phyloP scores from a whole-genome alignment of 306 rosid genomes.

The Dalbergia cultrata region DNA sequence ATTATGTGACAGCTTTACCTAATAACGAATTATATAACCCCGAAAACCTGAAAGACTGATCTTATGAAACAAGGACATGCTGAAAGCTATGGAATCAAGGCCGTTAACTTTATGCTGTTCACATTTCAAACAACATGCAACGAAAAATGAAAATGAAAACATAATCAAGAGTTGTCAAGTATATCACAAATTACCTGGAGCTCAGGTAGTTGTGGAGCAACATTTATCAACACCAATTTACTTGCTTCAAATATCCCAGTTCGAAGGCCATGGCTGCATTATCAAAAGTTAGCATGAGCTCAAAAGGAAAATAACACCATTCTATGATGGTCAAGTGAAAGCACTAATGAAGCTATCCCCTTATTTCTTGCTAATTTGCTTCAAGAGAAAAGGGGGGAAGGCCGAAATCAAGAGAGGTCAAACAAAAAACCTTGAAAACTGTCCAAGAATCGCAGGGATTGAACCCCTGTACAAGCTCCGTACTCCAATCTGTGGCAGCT shows the following conservation, averaged over 20 bases:
- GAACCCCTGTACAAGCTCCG: slow-evolving; percentile 95
- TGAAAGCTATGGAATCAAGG: slow-evolving; percentile 12
- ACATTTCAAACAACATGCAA: slow-evolving; percentile 35
- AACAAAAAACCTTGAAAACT: slow-evolving; percentile 85
- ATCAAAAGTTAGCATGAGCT: slow-evolving; percentile 53
- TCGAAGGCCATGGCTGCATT: slow-evolving; percentile 94
- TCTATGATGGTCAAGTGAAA: slow-evolving; percentile 8
- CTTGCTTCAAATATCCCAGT: slow-evolving; percentile 99
- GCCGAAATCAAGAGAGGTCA: slow-evolving; percentile 27
- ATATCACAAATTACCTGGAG: slow-evolving; percentile 72
- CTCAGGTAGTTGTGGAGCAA: slow-evolving; percentile 93
- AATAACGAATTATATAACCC: neutral
- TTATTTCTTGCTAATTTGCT: slow-evolving; percentile 1
- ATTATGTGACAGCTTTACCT: slow-evolving; percentile 21
- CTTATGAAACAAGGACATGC: slow-evolving; percentile 30
- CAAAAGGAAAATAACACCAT: slow-evolving; percentile 21
- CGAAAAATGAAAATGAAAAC: slow-evolving; percentile 26
- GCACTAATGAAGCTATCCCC: slow-evolving; percentile 17
- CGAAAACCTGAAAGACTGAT: slow-evolving; percentile 28
- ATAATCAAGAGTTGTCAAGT: slow-evolving; percentile 8
- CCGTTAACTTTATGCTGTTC: slow-evolving; percentile 30
- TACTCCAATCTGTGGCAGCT: slow-evolving; percentile 92
- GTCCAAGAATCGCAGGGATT: slow-evolving; percentile 98
- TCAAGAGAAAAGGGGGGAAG: slow-evolving; percentile 28
- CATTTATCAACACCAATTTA: slow-evolving; percentile 78